Base-by-base conservation (phyloP, 2,329 filamentous ascomycete genomes). In the Trichoderma pleuroti region DNA sequence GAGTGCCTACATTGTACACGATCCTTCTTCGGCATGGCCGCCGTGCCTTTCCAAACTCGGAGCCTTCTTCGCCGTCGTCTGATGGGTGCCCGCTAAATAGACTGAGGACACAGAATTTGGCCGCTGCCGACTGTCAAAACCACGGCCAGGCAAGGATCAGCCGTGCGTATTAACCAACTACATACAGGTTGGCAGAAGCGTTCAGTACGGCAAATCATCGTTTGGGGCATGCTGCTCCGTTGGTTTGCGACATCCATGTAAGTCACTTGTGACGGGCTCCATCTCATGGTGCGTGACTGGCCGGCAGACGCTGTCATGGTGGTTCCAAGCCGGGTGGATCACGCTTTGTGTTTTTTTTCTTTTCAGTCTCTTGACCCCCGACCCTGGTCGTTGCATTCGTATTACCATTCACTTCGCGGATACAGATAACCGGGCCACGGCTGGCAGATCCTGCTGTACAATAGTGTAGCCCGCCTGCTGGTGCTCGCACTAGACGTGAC, bases 321-420 rank as follows among this genome's bases (percentile, higher is more conserved):
- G 63, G 36, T 49, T 60, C 54, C 54, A 59, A 52, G 39, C 56
- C 65, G 28, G 39, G 65, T 61, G 65, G 65, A 60, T 68, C 65
- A 60, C 21, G 18, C 30, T 56, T 28, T 39, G 21, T 26, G n/a
- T 54, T 30, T 36, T 42, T 54, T 36, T 36, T 3, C 21, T 34
- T 52, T 30, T 21, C 16, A 21, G 18, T 57, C 24, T 57, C 14
- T 39, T 30, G 16, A 9, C n/a, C 60, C 60, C 32, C 59, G 14
- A 21, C 34, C 59, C 32, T 26, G 32, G n/a, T 24, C 11, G 60
- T 63, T n/a, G 24, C 32, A 39, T 39, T 39, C 34, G 52, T 67
- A 67, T 46, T 46, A 52, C 30, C n/a, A 42, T 46, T 62, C 34
- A 28, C 26, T 42, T 24, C 12, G 42, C 36, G 42, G 34, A 34